These are phyloP conservation scores for Sarocladiaceae sp. DNA, from an alignment of 2,329 filamentous ascomycete species.

Conservation along the genomic window DNA sequence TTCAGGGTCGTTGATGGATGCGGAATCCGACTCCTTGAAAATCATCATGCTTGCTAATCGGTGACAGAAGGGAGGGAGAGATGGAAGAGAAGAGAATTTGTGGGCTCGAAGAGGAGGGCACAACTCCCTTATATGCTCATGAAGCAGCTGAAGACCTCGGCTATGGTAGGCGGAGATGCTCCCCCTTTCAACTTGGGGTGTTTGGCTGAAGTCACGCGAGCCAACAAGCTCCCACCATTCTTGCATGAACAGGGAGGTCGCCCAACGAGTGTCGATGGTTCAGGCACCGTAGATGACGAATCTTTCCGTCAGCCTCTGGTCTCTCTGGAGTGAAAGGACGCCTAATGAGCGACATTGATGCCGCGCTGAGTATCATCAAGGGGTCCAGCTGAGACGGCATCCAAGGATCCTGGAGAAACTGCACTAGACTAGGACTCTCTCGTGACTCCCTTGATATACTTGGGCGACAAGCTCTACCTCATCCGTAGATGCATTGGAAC, in stretches of 20 bases:
- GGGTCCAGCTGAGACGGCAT: constrained; percentile 1
- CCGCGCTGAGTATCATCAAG: background rate
- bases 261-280: background rate
- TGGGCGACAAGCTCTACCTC: background rate
- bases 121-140: background rate
- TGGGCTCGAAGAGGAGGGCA: background rate
- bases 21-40: too few species aligned
- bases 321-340: too few species aligned
- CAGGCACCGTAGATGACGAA: background rate
- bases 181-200: constrained; percentile 1
- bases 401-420: background rate
- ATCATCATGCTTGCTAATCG: too few species aligned
- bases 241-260: constrained; percentile 1
- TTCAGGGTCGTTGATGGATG: too few species aligned
- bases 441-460: background rate
- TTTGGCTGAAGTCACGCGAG: constrained; percentile 3
- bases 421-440: background rate
- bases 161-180: constrained; percentile 1
- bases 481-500: background rate
- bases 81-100: too few species aligned
- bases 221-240: background rate
- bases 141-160: background rate
- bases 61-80: too few species aligned
- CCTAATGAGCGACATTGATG: background rate
- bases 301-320: background rate